Base-by-base conservation (phyloP, 257 asterid genomes). In the Buddleja alternifolia region DNA sequence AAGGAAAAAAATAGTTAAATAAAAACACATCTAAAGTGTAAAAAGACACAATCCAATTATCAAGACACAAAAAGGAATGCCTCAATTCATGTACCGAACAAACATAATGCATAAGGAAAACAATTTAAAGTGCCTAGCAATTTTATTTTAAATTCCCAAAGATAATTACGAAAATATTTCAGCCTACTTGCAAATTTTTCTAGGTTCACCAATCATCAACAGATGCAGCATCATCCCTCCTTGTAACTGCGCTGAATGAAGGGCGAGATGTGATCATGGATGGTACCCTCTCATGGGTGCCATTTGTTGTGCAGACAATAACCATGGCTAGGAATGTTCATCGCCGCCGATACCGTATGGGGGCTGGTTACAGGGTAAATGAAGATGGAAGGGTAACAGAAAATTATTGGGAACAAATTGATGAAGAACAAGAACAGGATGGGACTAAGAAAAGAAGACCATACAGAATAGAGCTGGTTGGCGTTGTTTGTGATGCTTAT, bases 181-280 rank as follows among this genome's bases (percentile, higher is more conserved):
- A 46, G 15, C 7, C 21, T 45, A 50, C 32, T 16, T 59, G 54
- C 15, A 16, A 29, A 1, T 29, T 53, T 66, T 60, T 75, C 62
- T 85, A 89, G 96, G 97, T 89, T 60, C 98, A 92, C 81, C 97
- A 92, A 74, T 92, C 98, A 72, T 89, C 98, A 42, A 86, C 97
- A 24, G 96, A 92, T 74, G 98, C 98, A 74, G 97, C 97, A 29
- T 92, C 98, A 11, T 92, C 98, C 39, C 89, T 89, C 75, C 89
- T 92, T 42, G 98, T 92, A 60, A 92, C 98, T 5, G 98, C 98
- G 45, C 90, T 92, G 7, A 89, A 92, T 21, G 98, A 92, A 75
- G 96, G 98, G 65, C 67, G 97, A 41, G 97, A 92, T 58, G 97
- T 92, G 78, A 92, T 92, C 73, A 92, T 87, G 98, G 98, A 89